These are phyloP conservation scores for Myriosclerotinia scirpicola DNA, from an alignment of 2,329 filamentous ascomycete species.

Conservation along the genomic window DNA sequence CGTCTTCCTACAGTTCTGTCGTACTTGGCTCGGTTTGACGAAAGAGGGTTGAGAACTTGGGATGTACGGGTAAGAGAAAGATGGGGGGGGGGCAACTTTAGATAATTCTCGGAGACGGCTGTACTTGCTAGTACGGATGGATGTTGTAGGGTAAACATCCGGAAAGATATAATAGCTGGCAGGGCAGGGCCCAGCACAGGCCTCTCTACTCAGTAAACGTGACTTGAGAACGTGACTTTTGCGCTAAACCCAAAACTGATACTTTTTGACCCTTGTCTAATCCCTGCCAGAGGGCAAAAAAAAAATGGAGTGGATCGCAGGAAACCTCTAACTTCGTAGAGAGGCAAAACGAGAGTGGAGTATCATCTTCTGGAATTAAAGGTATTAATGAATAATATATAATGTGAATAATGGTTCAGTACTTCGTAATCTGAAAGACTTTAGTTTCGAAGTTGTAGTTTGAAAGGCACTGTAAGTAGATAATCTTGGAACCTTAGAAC, in stretches of 20 bases:
- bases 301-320: too few species aligned
- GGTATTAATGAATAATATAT: background rate
- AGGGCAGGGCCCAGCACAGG: too few species aligned
- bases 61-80: background rate
- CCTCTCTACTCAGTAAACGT: too few species aligned
- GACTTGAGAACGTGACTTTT: too few species aligned
- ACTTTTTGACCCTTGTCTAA: too few species aligned
- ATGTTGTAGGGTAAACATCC: conserved; percentile 12
- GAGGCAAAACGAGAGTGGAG: too few species aligned
- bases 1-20: background rate
- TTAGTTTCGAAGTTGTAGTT: background rate
- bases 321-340: too few species aligned
- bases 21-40: background rate
- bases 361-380: too few species aligned
- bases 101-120: background rate
- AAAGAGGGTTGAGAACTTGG: conserved; percentile 1
- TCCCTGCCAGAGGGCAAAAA: too few species aligned
- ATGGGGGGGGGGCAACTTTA: conserved; percentile 9
- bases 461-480: too few species aligned
- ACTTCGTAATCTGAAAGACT: background rate
- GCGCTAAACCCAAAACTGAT: too few species aligned
- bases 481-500: too few species aligned
- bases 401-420: background rate
- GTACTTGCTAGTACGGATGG: conserved; percentile 7
- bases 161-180: background rate